Percentiles rank a stretch among this genome's conserved stretches.
These are phyloP conservation scores for Pelargonium nanum DNA, from an alignment of 345 rosid genomes.

Conservation along the genomic window DNA sequence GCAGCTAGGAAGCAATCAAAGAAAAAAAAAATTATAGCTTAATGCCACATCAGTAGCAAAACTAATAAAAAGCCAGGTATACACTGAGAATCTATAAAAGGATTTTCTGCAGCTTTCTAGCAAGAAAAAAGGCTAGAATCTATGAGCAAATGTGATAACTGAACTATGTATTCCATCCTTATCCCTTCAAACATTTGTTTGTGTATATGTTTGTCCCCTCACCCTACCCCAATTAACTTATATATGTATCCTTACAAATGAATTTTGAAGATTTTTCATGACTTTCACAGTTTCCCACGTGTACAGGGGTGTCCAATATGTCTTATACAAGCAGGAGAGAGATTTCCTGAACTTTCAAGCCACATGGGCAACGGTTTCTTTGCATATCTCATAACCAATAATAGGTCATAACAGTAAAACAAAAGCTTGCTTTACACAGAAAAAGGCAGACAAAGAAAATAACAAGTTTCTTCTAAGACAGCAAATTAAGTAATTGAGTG, in stretches of 20 bases:
- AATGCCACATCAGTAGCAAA: neutral
- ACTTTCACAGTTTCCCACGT: too few species aligned
- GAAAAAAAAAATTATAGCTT: neutral
- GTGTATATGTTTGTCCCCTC: too few species aligned
- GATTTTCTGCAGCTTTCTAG: neutral
- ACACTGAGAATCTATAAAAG: neutral
- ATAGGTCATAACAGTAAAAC: too few species aligned
- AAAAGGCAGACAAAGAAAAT: too few species aligned
- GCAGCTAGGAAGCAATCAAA: neutral
- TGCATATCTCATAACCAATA: neutral
- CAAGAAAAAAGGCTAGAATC: neutral
- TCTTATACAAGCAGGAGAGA: too few species aligned
- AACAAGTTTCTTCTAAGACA: neutral
- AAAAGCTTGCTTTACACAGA: too few species aligned
- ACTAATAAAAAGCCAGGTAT: neutral
- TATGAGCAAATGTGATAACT: neutral
- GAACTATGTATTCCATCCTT: neutral
- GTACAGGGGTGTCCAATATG: too few species aligned
- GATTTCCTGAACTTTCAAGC: too few species aligned
- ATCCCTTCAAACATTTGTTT: neutral
- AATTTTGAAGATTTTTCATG: too few species aligned
- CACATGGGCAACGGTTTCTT: neutral
- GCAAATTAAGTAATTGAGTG: neutral
- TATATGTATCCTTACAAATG: too few species aligned
- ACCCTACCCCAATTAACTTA: too few species aligned